Evolutionary conservation across 176 grass and related monocot species (phyloP), one percentile per base, ranked within the genome.

Genomic region (Triticum monococcum): DNA sequence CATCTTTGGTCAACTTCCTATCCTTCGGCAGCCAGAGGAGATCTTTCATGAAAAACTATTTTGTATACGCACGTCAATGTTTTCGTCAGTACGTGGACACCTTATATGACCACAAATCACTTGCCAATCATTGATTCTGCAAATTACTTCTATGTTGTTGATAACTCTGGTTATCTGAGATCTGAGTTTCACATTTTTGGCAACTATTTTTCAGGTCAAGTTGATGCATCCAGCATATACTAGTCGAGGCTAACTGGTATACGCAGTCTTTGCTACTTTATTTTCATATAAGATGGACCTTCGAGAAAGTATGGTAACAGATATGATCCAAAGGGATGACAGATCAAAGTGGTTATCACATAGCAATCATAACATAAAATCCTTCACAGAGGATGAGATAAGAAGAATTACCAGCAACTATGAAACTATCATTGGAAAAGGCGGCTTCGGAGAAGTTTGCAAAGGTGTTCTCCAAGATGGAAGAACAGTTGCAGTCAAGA

Each of bases 401-500:
- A 46, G 36, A 12, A 78, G 9, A 78, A 78, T 78, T 23, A 85
- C 62, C 31, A 78, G 50, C 43, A 38, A 28, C 14, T 85, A 78
- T 6, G 36, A 14, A 40, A 67, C 13, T 38, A 22, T 35, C 2
- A 13, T 85, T 1, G 83, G 84, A 9, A 52, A 11, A 13, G 75
- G 83, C 20, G 45, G 1, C 22, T 85, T 78, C 4, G 83, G 63
- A 56, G 62, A 84, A 84, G 82, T 75, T 11, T 64, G 48, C 1
- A 0, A 33, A 64, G 82, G 70, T 12, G 5, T 84, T 26, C 60
- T 85, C 7, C 20, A 77, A 8, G 72, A 85, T 10, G 32, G 3
- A 54, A 85, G 13, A 16, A 78, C 12, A 60, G 45, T 85, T 68
- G 83, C 83, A 28, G 73, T 78, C 9, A 78, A 77, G 23, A 78